Evolutionary conservation across 306 rosid genomes (phyloP), one percentile per base, ranked within the genome.

Genomic region (Parietaria judaica): DNA sequence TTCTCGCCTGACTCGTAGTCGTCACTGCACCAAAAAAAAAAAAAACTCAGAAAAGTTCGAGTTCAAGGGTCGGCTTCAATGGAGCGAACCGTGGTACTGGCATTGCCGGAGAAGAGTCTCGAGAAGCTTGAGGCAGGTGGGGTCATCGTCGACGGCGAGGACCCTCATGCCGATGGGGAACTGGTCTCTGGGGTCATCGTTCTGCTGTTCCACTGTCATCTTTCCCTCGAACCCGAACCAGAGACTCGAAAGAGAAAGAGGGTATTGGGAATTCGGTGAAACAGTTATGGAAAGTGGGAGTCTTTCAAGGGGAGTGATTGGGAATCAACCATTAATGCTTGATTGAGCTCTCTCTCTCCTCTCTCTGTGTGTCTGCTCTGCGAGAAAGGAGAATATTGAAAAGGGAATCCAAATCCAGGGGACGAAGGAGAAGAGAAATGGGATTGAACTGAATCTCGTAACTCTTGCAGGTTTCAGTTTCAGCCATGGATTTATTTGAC

Each of bases 121-220:
- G 74, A 94, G 64, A 61, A 94, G 66, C 59, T 72, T 23, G 63
- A 88, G 97, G 58, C 97, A 88, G 35, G 90, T 88, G 60, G 88
- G 87, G 60, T 94, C 94, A 52, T 94, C 99, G 14, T 94, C 99
- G 15, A 94, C 99, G 8, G 96, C 96, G 23, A 94, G 97, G 31
- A 94, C 94, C 65, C 99, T 95, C 99, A 94, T 84, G 72, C 99
- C 99, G 38, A 77, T 52, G 11, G 99, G 99, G 65, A 94, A 94
- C 37, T 78, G 80, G 39, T 79, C 86, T 60, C 70, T 60, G 51
- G 84, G 75, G 60, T 85, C 96, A 11, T 75, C 87, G 59, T 51
- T 62, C 46, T 49, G 62, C 14, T 55, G 72, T 65, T 72, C 89
- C 14, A 80, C 61, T 11, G 75, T 77, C 88, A 86, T 79, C 63